These are phyloP conservation scores for Syzygium grande DNA, from an alignment of 345 rosid species.

Conservation along the genomic window DNA sequence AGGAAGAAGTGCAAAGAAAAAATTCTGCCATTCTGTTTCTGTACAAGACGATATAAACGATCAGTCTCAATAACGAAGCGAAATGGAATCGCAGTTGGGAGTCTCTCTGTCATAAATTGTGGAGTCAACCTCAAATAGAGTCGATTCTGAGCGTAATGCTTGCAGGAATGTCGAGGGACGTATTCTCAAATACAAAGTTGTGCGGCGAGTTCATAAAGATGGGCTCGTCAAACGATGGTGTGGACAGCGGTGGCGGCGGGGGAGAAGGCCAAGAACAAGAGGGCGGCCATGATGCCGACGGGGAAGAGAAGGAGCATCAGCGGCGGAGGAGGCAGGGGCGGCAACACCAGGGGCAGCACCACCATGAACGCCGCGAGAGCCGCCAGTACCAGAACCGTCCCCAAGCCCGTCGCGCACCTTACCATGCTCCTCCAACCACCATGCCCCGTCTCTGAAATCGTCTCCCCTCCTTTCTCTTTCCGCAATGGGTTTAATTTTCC, in stretches of 20 bases:
- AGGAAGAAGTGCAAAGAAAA: background rate
- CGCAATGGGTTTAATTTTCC: background rate
- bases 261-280: slow-evolving; percentile 47
- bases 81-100: background rate
- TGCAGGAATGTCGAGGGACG: background rate
- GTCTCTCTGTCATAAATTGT: background rate
- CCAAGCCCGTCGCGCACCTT: slow-evolving; percentile 6
- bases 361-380: slow-evolving; percentile 35
- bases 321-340: slow-evolving; percentile 71
- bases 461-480: background rate
- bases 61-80: background rate
- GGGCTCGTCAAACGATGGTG: background rate
- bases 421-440: background rate
- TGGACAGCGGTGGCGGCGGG: slow-evolving; percentile 23
- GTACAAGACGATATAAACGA: background rate
- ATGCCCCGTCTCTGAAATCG: background rate
- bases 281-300: slow-evolving; percentile 57
- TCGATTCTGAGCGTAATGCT: background rate
- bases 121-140: background rate
- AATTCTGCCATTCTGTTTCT: background rate
- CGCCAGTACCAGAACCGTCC: slow-evolving; percentile 22
- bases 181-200: background rate
- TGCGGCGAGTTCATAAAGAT: background rate
- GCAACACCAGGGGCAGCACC: slow-evolving; percentile 51
- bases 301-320: slow-evolving; percentile 49